Evolutionary conservation across 139 green algal genomes (phyloP), one percentile per base, ranked within the genome.

Genomic region (Chlamydomonas urium): DNA sequence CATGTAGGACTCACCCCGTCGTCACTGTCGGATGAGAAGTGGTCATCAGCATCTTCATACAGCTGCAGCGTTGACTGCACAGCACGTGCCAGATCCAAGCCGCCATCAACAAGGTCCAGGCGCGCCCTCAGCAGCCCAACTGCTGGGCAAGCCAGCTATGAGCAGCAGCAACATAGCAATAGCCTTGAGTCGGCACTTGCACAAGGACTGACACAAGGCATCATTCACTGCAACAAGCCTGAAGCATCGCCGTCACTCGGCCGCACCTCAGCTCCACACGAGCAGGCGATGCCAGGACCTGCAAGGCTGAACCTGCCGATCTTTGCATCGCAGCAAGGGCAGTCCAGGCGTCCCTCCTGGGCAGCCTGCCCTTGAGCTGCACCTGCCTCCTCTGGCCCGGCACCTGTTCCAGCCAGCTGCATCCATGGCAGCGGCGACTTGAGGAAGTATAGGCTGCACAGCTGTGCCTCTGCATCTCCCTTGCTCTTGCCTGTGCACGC

Each of bases 251-350:
- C n/a, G n/a, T 28, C 21, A 62, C 17, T 5, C 23, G 53, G 19
- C 10, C 32, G 5, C 29, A 67, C 60, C 60, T 67, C 60, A 6
- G 21, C 32, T 45, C 60, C 60, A 26, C 60, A 67, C 17, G 60
- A 42, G 60, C 60, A 67, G 17, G 60, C 60, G 32, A 67, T 29
- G 60, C 32, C 60, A 10, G 42, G 14, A 8, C 32, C 60, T 6
- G 33, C 29, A 4, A 45, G 4, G 60, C 60, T 67, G 29, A 29
- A 70, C n/a, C 56, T 70, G 24, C 63, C 63, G 14, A 70, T 10
- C 63, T 70, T 70, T 17, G 63, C 33, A 31, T 10, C 36, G 63
- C 63, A 70, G 36, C 35, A 70, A 57, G 63, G 63, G 63, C 63
- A 70, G 63, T 32, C 63, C 10, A 70, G 8, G 8, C 60, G 32